Conservation (phyloP, 352 stramenopile genomes). For the Phytopythium helicoides region DNA sequence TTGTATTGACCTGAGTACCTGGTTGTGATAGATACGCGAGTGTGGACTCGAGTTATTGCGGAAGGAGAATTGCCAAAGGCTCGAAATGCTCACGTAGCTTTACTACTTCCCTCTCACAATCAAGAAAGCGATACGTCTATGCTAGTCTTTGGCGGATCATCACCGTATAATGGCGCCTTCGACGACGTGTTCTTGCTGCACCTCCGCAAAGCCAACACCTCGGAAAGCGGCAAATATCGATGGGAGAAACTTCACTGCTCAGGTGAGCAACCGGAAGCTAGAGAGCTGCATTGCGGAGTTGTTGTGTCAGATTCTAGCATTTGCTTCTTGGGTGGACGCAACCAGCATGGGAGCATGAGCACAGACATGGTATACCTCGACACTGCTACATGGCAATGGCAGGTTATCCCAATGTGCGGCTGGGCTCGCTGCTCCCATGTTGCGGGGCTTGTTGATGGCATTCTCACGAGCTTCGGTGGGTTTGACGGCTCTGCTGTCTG, state of each 20-base stretch:
- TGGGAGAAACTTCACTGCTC: slow-evolving; percentile 30
- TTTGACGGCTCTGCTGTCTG: slow-evolving; percentile 50
- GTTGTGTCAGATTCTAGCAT: slow-evolving; percentile 15
- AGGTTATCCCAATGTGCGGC: slow-evolving; percentile 48
- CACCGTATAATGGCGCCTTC: slow-evolving; percentile 44
- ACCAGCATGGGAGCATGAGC: slow-evolving; percentile 48
- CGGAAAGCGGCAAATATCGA: not conserved
- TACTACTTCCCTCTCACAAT: slow-evolving; percentile 20
- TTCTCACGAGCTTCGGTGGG: slow-evolving; percentile 49
- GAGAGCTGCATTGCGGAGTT: slow-evolving; percentile 48
- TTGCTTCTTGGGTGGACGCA: slow-evolving; percentile 50
- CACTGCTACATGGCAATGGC: slow-evolving; percentile 35
- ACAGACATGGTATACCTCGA: slow-evolving; percentile 56
- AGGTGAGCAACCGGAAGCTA: slow-evolving; percentile 31
- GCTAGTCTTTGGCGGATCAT: slow-evolving; percentile 63
- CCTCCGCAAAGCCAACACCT: not conserved
- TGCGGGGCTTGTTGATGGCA: slow-evolving; percentile 19
- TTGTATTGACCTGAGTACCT: too few relatives aligned
- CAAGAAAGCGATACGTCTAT: slow-evolving; percentile 14
- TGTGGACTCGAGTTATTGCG: slow-evolving; percentile 27
- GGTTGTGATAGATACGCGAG: slow-evolving; percentile 9
- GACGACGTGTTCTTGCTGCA: slow-evolving; percentile 56
- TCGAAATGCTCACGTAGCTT: slow-evolving; percentile 56
- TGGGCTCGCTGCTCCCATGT: slow-evolving; percentile 55
- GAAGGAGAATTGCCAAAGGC: slow-evolving; percentile 37